Conservation (phyloP, 192 early-diverging fungal species). For the Entomortierella parvispora region DNA sequence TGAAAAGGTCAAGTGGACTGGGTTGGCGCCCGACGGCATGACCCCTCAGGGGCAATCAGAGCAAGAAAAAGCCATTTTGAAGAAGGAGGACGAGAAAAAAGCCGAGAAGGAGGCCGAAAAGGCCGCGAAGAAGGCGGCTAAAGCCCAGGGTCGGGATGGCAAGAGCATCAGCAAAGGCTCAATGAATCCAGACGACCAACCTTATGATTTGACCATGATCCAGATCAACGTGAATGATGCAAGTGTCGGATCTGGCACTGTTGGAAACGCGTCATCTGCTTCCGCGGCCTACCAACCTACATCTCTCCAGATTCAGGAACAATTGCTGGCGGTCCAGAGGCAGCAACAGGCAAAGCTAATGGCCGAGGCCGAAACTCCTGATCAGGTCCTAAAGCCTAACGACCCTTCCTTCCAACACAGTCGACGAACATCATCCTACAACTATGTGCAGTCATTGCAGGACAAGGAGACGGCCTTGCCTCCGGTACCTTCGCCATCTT, state of each 20-base stretch:
- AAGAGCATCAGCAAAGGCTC: not conserved
- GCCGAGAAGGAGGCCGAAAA: slow-evolving; percentile 24
- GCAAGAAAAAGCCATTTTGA: slow-evolving; percentile 46
- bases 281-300: not conserved
- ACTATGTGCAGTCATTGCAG: slow-evolving; percentile 13
- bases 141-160: not conserved
- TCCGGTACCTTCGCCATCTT: slow-evolving; percentile 30
- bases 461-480: slow-evolving; percentile 20
- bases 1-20: slow-evolving; percentile 30
- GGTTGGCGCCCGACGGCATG: slow-evolving; percentile 38
- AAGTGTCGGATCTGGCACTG: not conserved
- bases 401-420: slow-evolving; percentile 25
- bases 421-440: slow-evolving; percentile 32
- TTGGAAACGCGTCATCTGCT: too few relatives aligned
- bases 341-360: not conserved
- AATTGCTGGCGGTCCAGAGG: slow-evolving; percentile 16
- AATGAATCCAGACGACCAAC: slow-evolving; percentile 12
- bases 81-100: slow-evolving; percentile 26
- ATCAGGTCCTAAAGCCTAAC: slow-evolving; percentile 9
- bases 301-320: slow-evolving; percentile 33
- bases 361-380: not conserved
- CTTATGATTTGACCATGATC: slow-evolving; percentile 41
- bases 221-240: slow-evolving; percentile 46
- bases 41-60: slow-evolving; percentile 29
- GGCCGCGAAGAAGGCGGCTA: slow-evolving; percentile 17